Percentiles rank a stretch among this genome's conserved stretches.
phyloP scores from a whole-genome alignment of 805 yeast genomes.

The Yamadazyma sp. region DNA sequence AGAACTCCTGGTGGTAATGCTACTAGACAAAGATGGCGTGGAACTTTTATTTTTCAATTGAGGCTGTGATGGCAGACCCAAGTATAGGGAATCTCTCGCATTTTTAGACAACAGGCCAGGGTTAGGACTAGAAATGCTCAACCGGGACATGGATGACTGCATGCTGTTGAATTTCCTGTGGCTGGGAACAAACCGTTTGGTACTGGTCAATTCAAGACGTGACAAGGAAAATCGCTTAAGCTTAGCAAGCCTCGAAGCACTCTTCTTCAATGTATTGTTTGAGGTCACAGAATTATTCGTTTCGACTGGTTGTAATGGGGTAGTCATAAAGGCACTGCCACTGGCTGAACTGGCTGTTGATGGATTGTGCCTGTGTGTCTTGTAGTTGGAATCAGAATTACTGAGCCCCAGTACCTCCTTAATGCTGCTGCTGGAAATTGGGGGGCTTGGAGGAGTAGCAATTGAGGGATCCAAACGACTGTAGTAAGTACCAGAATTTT shows the following conservation, averaged over 20 bases:
- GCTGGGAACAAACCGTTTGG: constrained; percentile 7
- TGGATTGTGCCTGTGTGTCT: constrained; percentile 1
- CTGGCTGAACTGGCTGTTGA: constrained; percentile 1
- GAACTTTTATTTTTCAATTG: background rate
- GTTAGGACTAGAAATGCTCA: constrained; percentile 1
- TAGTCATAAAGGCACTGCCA: constrained; percentile 8
- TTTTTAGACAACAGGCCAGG: background rate
- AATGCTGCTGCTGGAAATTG: constrained; percentile 8
- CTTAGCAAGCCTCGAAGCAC: constrained; percentile 3
- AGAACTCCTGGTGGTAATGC: background rate
- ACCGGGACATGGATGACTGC: constrained; percentile 3
- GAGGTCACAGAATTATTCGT: background rate
- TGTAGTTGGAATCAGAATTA: too few species aligned
- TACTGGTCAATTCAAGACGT: constrained; percentile 5
- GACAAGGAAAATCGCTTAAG: constrained; percentile 15
- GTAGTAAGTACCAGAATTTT: constrained; percentile 4
- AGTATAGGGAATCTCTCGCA: background rate
- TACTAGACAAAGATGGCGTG: constrained; percentile 2
- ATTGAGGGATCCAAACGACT: constrained; percentile 16
- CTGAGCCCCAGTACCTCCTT: background rate
- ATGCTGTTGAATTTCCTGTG: constrained; percentile 14
- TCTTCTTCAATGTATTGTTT: constrained; percentile 1
- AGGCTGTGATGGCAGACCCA: constrained; percentile 2
- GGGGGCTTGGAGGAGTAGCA: constrained; percentile 12
- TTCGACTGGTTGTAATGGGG: constrained; percentile 7